Base-by-base conservation (phyloP, 2,329 filamentous ascomycete species). In the Penicillium brevicompactum region DNA sequence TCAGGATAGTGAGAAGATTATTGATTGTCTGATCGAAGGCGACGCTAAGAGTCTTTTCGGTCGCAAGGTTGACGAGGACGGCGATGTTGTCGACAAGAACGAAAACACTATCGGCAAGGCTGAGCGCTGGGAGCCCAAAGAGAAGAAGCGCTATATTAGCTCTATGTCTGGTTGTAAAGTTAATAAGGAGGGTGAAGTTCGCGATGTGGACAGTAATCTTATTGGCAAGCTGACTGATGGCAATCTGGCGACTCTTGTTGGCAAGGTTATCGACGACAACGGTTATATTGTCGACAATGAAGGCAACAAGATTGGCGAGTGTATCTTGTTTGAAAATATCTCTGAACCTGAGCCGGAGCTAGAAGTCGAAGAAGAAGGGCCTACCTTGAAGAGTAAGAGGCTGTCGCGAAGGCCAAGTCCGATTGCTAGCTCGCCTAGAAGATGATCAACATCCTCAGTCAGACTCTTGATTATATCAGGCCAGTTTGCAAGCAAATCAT, bases 401-500 rank as follows among this genome's bases (percentile, higher is more conserved):
- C 86, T 67, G 80, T 84, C 3, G 81, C 83, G 40, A 81, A 88
- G 69, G 81, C 84, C 48, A 81, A 83, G 62, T 79, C 87, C 58
- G 91, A 96, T 70, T 82, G 81, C 61, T 85, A 95, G 76, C 82
- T 96, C 37, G 92, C 92, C 1, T 81, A 84, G 58, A 88, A 90
- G 77, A 92, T 96, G 79, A 80, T 82, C 11, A 78, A 75, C 53
- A 88, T 89, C 66, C 85, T 95, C 63, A 83, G 88, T 68, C 86
- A 92, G 72, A 90, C 90, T 13, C 82, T 96, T 6, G 91, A 96
- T 68, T 89, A 87, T 71, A 85, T 96, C 70, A 87, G 89, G 63
- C 92, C 92, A 8, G 86, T 96, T 69, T 89, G 90, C 80, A 91
- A 90, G 77, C 84, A 91, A 79, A 96, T 96, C 73, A 89, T 85